Evolutionary conservation across 2,329 filamentous ascomycete species (phyloP).

Genomic region (Hysterium pulicare): DNA sequence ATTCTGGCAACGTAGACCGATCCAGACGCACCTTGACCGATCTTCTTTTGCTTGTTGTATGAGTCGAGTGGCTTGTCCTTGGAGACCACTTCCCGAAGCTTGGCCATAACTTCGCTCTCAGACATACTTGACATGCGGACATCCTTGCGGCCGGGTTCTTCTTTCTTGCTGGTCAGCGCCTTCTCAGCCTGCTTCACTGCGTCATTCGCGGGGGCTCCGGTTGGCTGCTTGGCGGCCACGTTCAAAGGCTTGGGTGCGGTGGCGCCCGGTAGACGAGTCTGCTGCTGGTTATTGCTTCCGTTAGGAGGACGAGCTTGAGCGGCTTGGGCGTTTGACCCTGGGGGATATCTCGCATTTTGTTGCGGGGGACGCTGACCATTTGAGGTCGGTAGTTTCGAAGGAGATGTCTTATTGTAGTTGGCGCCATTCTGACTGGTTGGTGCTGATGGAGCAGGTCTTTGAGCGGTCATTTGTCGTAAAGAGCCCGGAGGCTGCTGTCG

Average conservation of each 20-base stretch:
- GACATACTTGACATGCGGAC: slow-evolving; percentile 99
- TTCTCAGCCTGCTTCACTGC: slow-evolving; percentile 85
- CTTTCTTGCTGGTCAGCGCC: slow-evolving; percentile 71
- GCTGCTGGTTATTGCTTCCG: slow-evolving; percentile 36
- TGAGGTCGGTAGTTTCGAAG: slow-evolving; percentile 22
- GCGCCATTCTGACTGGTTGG: slow-evolving; percentile 47
- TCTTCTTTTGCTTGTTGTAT: slow-evolving; percentile 99
- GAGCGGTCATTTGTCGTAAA: slow-evolving; percentile 59
- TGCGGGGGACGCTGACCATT: slow-evolving; percentile 42
- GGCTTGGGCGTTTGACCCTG: slow-evolving; percentile 36
- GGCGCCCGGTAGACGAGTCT: slow-evolving; percentile 39
- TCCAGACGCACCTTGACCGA: slow-evolving; percentile 95
- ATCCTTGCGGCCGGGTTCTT: slow-evolving; percentile 80
- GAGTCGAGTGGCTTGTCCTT: slow-evolving; percentile 92
- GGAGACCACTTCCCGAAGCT: slow-evolving; percentile 88
- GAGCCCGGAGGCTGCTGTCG: slow-evolving; percentile 48
- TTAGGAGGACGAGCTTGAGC: slow-evolving; percentile 42
- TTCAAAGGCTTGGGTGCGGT: slow-evolving; percentile 55
- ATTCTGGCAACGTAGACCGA: slow-evolving; percentile 98
- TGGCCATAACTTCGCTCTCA: slow-evolving; percentile 95
- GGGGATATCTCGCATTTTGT: slow-evolving; percentile 38
- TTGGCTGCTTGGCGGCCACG: slow-evolving; percentile 46
- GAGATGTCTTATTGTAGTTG: slow-evolving; percentile 22
- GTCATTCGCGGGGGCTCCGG: slow-evolving; percentile 55
- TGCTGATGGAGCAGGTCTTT: slow-evolving; percentile 77